Evolutionary conservation across 805 yeast genomes (phyloP), one percentile per base, ranked within the genome.

Genomic region (Torulaspora quercuum): DNA sequence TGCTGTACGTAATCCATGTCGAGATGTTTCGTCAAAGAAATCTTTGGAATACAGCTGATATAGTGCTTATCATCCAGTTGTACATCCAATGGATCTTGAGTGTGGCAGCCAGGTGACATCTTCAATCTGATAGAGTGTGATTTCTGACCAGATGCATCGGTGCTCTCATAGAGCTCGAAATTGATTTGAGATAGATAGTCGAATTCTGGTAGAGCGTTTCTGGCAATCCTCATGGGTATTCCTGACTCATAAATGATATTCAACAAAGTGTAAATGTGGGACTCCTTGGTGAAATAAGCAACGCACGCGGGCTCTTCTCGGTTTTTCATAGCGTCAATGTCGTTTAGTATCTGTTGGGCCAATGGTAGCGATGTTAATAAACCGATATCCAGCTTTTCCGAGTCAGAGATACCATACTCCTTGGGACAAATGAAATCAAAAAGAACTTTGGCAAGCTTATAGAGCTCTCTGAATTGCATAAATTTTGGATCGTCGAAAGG

Each of bases 371-470:
- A 86, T 0, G 99, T 92, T 50, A 92, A 68, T 39, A 92, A 68
- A 4, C 99, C 99, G 65, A 92, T 92, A 58, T 92, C 99, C 42
- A 92, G 72, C 57, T 92, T 92, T 61, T 92, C 98, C 52, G 82
- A 81, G 55, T 88, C 95, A 47, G 89, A 87, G 50, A 92, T 92
- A 46, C 99, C 99, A 58, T 92, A 92, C 58, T 92, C 99, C 61
- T 92, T 97, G 7, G 99, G 99, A 63, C 97, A 92, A 32, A 92
- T 88, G 56, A 90, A 92, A 63, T 92, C 99, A 66, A 92, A 92
- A 45, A 92, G 65, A 5, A 92, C 95, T 60, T 92, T 94, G 1
- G 96, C 85, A 38, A 92, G 70, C 45, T 90, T 72, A 59, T 89
- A 92, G 35, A 92, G 72, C 58, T 92, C 98, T 48, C 97, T 72